phyloP scores from a whole-genome alignment of 129 eudicot species.

The Centella asiatica region DNA sequence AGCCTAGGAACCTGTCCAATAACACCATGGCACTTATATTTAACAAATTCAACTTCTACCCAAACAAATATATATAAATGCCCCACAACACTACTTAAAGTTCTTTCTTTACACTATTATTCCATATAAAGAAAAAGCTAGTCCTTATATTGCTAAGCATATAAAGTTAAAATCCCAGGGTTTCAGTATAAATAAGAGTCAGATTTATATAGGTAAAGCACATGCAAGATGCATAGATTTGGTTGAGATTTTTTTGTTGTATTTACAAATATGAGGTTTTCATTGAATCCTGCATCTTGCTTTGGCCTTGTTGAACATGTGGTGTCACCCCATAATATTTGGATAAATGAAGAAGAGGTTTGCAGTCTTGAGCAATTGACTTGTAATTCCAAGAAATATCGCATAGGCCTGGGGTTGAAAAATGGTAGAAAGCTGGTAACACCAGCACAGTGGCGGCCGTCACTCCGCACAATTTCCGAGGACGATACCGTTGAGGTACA shows the following conservation, averaged over 20 bases:
- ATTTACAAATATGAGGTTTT: neutral
- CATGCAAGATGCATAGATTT: neutral
- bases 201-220: neutral
- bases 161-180: too few relatives aligned
- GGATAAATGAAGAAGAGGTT: neutral
- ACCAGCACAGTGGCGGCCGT: constrained; percentile 9
- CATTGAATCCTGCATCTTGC: constrained; percentile 24
- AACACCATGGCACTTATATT: neutral
- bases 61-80: neutral
- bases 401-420: neutral
- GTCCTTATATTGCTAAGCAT: too few relatives aligned
- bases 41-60: neutral
- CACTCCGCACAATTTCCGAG: constrained; percentile 10
- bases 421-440: neutral
- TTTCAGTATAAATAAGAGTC: too few relatives aligned
- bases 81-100: neutral
- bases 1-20: neutral
- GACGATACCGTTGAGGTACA: neutral
- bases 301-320: constrained; percentile 17
- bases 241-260: too few relatives aligned
- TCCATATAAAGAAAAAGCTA: too few relatives aligned
- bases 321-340: neutral
- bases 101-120: too few relatives aligned
- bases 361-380: constrained; percentile 13
- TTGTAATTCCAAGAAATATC: constrained; percentile 9